These are phyloP conservation scores for Nicotiana noctiflora DNA, from an alignment of 257 asterid genomes.

Conservation along the genomic window DNA sequence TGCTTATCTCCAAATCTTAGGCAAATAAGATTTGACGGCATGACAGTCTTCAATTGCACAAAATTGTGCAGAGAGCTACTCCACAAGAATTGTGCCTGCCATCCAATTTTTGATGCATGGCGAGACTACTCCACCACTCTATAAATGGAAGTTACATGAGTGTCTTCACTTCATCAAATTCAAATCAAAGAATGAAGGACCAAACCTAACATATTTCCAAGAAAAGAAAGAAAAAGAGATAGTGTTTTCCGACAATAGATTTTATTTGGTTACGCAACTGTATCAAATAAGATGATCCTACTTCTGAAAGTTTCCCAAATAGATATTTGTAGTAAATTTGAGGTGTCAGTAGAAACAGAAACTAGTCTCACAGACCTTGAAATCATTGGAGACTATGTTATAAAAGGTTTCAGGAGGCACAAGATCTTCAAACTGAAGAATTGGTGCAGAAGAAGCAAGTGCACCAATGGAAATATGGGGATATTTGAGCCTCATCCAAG, in stretches of 20 bases:
- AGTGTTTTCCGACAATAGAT: not conserved
- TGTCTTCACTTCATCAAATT: not conserved
- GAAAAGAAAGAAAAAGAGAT: too few species aligned
- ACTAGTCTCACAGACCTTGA: slow-evolving; percentile 38
- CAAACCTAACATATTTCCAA: not conserved
- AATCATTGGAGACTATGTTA: slow-evolving; percentile 78
- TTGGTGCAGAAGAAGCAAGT: slow-evolving; percentile 86
- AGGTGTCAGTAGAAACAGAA: slow-evolving; percentile 1
- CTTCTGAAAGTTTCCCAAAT: not conserved
- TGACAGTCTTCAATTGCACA: not conserved
- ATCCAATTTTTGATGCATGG: not conserved
- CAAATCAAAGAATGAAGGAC: not conserved
- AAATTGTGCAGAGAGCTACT: not conserved
- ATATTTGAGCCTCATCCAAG: slow-evolving; percentile 97
- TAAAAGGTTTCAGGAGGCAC: slow-evolving; percentile 76
- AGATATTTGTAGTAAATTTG: not conserved
- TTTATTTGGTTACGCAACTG: not conserved
- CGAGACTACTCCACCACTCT: not conserved
- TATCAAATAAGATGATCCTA: not conserved
- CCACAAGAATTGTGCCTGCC: not conserved
- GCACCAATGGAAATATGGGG: slow-evolving; percentile 96
- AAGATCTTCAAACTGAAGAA: slow-evolving; percentile 86
- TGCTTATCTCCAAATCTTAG: not conserved
- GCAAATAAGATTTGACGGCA: not conserved
- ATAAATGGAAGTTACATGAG: not conserved